These are phyloP conservation scores for Jatropha multifida DNA, from an alignment of 441 rosid genomes.

Conservation along the genomic window DNA sequence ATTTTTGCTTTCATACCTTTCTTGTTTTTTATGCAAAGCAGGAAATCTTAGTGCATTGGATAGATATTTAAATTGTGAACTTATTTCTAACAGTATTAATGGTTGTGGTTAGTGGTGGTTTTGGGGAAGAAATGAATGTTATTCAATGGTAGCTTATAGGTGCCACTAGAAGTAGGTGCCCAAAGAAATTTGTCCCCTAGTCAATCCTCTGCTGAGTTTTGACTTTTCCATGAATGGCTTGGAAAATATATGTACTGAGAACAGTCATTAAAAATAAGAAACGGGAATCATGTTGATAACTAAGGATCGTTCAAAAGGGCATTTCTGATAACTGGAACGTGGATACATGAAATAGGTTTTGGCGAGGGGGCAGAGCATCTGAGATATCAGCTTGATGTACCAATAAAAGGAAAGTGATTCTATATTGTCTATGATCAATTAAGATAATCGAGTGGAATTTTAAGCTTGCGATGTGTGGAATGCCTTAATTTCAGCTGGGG, in stretches of 20 bases:
- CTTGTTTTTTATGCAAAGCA: constrained; percentile 10
- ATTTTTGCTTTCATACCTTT: background rate
- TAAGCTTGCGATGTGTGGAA: background rate
- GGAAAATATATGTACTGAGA: background rate
- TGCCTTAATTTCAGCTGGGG: background rate
- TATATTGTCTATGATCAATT: background rate
- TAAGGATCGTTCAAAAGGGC: background rate
- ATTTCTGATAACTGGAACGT: background rate
- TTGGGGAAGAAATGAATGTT: background rate
- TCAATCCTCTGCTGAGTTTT: background rate
- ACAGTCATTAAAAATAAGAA: background rate
- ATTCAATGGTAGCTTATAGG: background rate
- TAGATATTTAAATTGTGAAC: background rate
- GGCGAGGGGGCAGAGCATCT: background rate
- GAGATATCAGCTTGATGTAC: background rate
- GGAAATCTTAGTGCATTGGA: background rate
- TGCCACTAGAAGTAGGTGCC: background rate
- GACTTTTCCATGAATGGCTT: background rate
- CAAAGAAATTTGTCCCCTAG: background rate
- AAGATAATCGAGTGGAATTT: background rate
- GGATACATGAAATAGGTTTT: background rate
- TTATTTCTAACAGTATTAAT: background rate
- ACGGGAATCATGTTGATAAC: background rate
- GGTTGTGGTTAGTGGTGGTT: background rate
- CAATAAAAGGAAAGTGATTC: background rate